A percentile compares a stretch with the other conserved stretches of the same genome.
phyloP scores from a whole-genome alignment of 257 asterid genomes.

The Cynanchum wilfordii region DNA sequence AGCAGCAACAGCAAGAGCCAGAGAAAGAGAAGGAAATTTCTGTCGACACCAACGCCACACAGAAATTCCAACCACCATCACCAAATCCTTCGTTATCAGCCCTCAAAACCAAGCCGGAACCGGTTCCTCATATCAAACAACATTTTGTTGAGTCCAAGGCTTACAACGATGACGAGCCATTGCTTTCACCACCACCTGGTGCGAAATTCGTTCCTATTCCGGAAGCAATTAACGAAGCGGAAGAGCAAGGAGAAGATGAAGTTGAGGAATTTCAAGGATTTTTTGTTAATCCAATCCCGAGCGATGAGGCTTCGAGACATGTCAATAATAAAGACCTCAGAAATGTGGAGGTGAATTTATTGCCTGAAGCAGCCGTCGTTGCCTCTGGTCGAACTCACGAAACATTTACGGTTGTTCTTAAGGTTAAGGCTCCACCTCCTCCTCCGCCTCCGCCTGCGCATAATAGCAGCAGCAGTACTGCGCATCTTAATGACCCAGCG shows the following conservation, averaged over 20 bases:
- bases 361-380: constrained; percentile 72
- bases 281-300: constrained; percentile 53
- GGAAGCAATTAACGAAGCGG: constrained; percentile 11
- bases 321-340: constrained; percentile 19
- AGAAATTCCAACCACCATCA: constrained; percentile 9
- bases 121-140: constrained; percentile 1
- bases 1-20: constrained; percentile 5
- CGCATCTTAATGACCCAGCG: constrained; percentile 32
- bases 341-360: constrained; percentile 43
- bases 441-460: constrained; percentile 28
- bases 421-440: constrained; percentile 73
- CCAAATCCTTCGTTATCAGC: constrained; percentile 3
- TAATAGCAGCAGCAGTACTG: constrained; percentile 6
- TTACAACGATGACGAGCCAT: constrained; percentile 72
- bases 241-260: constrained; percentile 26
- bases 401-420: constrained; percentile 63
- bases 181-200: constrained; percentile 46
- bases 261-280: constrained; percentile 74
- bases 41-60: not conserved
- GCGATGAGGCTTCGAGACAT: constrained; percentile 24
- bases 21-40: constrained; percentile 17
- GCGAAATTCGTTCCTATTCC: constrained; percentile 36
- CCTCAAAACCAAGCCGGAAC: constrained; percentile 15
- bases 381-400: constrained; percentile 47
- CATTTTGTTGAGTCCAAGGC: constrained; percentile 10